Percentiles rank a stretch among this genome's conserved stretches.
Evolutionary conservation across 495 filamentous ascomycete species (phyloP).

Genomic region (Penicillium verhagenii): DNA sequence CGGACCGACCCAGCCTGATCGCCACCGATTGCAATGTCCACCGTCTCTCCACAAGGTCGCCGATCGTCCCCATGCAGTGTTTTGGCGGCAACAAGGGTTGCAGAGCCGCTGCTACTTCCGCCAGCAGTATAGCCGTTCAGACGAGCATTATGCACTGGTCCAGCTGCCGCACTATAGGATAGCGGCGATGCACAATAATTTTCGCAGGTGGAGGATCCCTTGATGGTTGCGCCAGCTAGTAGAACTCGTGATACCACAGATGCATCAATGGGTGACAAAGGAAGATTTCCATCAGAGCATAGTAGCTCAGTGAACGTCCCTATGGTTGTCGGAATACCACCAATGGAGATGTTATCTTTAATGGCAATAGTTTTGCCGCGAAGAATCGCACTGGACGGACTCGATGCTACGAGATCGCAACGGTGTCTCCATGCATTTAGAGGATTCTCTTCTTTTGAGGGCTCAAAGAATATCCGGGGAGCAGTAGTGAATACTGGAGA

Average conservation of each 20-base stretch:
- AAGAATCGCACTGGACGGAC: conserved; percentile 17
- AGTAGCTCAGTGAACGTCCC: conserved; percentile 30
- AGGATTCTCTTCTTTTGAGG: conserved; percentile 25
- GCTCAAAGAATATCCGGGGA: conserved; percentile 24
- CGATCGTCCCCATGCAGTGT: conserved; percentile 35
- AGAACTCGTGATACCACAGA: conserved; percentile 41
- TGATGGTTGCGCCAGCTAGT: conserved; percentile 34
- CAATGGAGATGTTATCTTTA: conserved; percentile 40
- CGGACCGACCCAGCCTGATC: conserved; percentile 59
- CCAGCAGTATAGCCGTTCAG: conserved; percentile 41
- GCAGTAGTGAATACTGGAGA: conserved; percentile 9
- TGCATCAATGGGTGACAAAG: conserved; percentile 34
- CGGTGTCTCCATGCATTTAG: conserved; percentile 40
- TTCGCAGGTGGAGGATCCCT: conserved; percentile 42
- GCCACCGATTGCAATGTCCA: conserved; percentile 54
- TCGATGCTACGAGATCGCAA: conserved; percentile 19
- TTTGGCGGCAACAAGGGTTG: conserved; percentile 44
- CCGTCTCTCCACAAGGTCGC: conserved; percentile 26
- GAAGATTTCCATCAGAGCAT: conserved; percentile 20
- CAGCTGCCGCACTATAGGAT: conserved; percentile 38
- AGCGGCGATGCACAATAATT: conserved; percentile 38
- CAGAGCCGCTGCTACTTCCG: conserved; percentile 54
- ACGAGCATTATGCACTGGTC: conserved; percentile 47
- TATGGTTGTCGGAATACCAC: conserved; percentile 30
- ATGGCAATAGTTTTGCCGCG: conserved; percentile 30